Evolutionary conservation across 139 green algal genomes (phyloP).

Genomic region (Coelastrella sp.): DNA sequence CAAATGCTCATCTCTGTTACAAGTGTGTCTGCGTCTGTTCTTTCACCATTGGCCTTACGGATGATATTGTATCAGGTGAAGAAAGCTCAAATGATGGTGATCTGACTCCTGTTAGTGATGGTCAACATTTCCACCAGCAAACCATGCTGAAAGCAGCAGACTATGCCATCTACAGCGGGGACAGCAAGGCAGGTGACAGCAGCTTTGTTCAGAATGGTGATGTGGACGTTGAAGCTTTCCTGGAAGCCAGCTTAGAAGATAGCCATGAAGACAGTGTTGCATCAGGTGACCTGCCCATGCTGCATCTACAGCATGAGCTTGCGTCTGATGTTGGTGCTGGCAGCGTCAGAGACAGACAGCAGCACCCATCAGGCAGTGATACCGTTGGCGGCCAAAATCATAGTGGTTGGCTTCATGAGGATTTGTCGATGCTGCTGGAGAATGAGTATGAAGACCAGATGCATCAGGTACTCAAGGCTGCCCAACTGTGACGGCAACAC

Average conservation of each 20-base stretch:
- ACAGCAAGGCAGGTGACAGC: not conserved
- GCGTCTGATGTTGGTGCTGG: not conserved
- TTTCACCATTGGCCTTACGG: no score
- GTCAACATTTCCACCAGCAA: constrained; percentile 1
- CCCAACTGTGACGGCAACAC: not conserved
- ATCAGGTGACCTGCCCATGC: not conserved
- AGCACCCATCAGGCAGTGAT: not conserved
- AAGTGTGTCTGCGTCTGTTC: no score
- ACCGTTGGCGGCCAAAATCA: no score
- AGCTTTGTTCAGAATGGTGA: not conserved
- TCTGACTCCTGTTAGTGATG: no score
- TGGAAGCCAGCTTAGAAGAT: not conserved
- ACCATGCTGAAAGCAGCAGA: not conserved
- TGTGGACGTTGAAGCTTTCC: constrained; percentile 29
- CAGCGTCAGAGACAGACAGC: not conserved
- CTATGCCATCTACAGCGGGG: not conserved
- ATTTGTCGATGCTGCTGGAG: constrained; percentile 22
- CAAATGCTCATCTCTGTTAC: no score
- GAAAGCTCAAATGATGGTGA: no score
- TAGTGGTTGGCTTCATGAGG: constrained; percentile 15
- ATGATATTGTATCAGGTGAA: no score
- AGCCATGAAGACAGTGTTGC: not conserved
- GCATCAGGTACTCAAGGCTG: not conserved
- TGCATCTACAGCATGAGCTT: not conserved
- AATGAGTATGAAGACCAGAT: not conserved